Evolutionary conservation across 306 rosid species (phyloP), one percentile per base, ranked within the genome.

Genomic region (Pterocarpus santalinus): DNA sequence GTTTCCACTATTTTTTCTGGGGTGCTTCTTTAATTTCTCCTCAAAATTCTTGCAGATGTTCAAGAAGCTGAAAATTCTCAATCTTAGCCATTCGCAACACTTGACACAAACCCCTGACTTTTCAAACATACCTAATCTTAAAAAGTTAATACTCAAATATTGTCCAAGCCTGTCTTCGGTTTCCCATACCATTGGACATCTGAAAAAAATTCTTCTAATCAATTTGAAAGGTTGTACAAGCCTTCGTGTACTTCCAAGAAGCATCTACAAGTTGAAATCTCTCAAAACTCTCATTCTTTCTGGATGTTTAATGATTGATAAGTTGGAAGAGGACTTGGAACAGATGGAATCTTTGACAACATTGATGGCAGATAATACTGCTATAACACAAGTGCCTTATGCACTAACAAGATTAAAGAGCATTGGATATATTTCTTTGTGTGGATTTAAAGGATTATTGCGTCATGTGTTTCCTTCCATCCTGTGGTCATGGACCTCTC

Each of bases 51-150:
- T 60, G 36, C 79, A 81, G 86, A 2, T 77, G 49, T 15, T 80
- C 9, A 17, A 56, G 72, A 72, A 39, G n/a, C n/a, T 81, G 61
- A 81, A 81, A 76, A 38, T 69, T 30, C 58, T 84, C 3, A 78
- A 85, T 60, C 75, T 85, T 2, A 68, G 84, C 28, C 75, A 77
- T 51, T 85, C 81, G 1, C 30, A 16, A 38, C n/a, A 35, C 65
- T 13, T 85, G 33, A 52, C 15, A n/a, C 34, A 1, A 41, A 78
- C 78, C 2, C 86, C 88, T 0, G 78, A 77, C 22, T 85, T 81
- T 6, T 73, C 75, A 4, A 58, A 56, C 0, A 5, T 86, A 13
- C 89, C 84, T 0, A 82, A 75, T 49, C 82, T 86, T 30, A 52
- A 69, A 64, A 69, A 57, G 28, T 73, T 86, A 32, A 53, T 75